Conservation (phyloP, 371 early-diverging fungal species). For the Blakeslea trispora region DNA sequence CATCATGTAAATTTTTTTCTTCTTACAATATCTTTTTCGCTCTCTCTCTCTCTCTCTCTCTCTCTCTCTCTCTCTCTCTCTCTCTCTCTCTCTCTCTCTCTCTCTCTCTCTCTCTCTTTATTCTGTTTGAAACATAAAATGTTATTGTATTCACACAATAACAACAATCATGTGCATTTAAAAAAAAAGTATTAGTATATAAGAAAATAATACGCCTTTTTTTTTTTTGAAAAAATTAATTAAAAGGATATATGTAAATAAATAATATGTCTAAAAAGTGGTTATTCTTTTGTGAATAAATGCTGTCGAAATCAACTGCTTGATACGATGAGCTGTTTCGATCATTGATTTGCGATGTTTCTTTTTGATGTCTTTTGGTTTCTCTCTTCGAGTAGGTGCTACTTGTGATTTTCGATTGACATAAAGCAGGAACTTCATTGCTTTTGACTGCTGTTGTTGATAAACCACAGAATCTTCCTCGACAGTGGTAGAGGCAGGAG, state of each 20-base stretch:
- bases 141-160: background rate
- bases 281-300: constrained; percentile 19
- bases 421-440: constrained; percentile 12
- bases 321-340: constrained; percentile 12
- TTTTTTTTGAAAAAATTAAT: too few species aligned
- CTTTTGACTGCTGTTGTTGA: constrained; percentile 10
- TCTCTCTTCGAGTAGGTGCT: constrained; percentile 16
- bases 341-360: constrained; percentile 3
- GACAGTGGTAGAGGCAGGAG: constrained; percentile 15
- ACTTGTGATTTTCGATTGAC: constrained; percentile 22
- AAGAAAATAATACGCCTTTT: too few species aligned
- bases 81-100: too few species aligned
- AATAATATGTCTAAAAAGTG: too few species aligned
- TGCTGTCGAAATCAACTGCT: constrained; percentile 14
- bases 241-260: too few species aligned
- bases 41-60: too few species aligned
- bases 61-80: too few species aligned
- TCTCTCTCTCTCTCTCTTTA: too few species aligned
- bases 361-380: constrained; percentile 7
- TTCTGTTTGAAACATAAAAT: background rate
- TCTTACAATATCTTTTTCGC: too few species aligned
- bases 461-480: constrained; percentile 21
- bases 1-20: too few species aligned
- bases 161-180: background rate
- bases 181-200: too few species aligned